Conservation (phyloP, 1,284 basidiomycete species). For the Ustilago bromivora region DNA sequence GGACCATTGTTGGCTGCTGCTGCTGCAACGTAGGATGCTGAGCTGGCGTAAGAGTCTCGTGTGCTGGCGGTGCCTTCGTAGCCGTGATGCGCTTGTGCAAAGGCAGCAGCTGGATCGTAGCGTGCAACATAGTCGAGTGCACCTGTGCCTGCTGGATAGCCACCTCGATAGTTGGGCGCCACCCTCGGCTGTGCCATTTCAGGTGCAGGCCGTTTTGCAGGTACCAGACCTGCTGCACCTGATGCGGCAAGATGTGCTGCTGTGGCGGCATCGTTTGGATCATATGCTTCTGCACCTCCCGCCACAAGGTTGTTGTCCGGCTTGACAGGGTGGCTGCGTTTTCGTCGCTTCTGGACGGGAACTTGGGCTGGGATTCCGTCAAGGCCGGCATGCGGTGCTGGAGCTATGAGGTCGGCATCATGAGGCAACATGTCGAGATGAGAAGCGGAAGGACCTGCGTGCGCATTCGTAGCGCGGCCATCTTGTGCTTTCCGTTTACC, state of each 20-base stretch:
- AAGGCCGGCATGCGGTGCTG: slow-evolving; percentile 27
- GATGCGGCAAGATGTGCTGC: slow-evolving; percentile 31
- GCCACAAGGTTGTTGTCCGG: slow-evolving; percentile 21
- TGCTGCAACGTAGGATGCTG: slow-evolving; percentile 47
- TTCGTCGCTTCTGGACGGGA: slow-evolving; percentile 39
- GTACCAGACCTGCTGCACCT: slow-evolving; percentile 23
- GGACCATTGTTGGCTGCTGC: slow-evolving; percentile 42
- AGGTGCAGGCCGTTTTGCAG: slow-evolving; percentile 33
- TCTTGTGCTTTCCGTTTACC: slow-evolving; percentile 54
- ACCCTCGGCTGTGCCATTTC: slow-evolving; percentile 37
- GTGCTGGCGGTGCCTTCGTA: slow-evolving; percentile 51
- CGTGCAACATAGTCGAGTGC: slow-evolving; percentile 47
- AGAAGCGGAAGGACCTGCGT: slow-evolving; percentile 11
- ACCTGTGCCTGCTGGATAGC: slow-evolving; percentile 46
- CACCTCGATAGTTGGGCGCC: slow-evolving; percentile 49
- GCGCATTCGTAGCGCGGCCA: background rate
- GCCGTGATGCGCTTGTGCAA: slow-evolving; percentile 27
- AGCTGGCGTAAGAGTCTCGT: slow-evolving; percentile 50
- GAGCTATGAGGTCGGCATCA: slow-evolving; percentile 50
- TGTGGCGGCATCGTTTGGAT: slow-evolving; percentile 21
- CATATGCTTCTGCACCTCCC: slow-evolving; percentile 8
- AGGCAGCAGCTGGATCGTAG: slow-evolving; percentile 34
- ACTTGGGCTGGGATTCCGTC: slow-evolving; percentile 14
- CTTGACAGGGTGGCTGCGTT: slow-evolving; percentile 48
- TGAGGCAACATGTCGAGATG: slow-evolving; percentile 46